Percentiles rank a stretch among this genome's conserved stretches.
Conservation (phyloP, 352 stramenopile genomes). For the Phytophthora multivora region DNA sequence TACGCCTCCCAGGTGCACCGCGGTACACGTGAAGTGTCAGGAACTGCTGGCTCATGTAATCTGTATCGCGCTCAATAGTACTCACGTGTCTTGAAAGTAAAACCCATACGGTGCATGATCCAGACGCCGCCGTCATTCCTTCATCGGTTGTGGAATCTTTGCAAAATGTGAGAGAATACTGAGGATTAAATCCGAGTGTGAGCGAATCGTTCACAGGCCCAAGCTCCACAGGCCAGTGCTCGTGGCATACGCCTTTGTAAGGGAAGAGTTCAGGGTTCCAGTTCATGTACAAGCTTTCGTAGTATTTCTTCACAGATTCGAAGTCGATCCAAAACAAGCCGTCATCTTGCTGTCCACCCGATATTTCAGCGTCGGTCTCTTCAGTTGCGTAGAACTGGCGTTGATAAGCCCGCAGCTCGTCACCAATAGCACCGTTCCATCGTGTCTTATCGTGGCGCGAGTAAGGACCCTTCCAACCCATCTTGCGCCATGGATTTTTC, state of each 20-base stretch:
- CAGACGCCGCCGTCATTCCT: slow-evolving; percentile 14
- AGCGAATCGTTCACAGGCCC: slow-evolving; percentile 90
- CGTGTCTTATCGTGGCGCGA: slow-evolving; percentile 60
- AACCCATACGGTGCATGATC: slow-evolving; percentile 86
- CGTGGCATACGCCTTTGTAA: slow-evolving; percentile 77
- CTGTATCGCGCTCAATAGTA: slow-evolving; percentile 65
- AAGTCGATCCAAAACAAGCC: slow-evolving; percentile 97
- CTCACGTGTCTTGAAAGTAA: slow-evolving; percentile 94
- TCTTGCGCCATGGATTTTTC: slow-evolving; percentile 96
- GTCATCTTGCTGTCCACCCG: slow-evolving; percentile 70
- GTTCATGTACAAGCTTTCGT: slow-evolving; percentile 94
- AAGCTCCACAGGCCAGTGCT: slow-evolving; percentile 82
- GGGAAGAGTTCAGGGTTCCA: slow-evolving; percentile 95
- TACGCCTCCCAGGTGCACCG: slow-evolving; percentile 53
- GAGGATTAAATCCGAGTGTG: slow-evolving; percentile 93
- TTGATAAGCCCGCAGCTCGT: slow-evolving; percentile 65
- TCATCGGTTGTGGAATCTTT: slow-evolving; percentile 13
- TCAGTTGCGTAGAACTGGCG: slow-evolving; percentile 49
- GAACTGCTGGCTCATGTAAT: slow-evolving; percentile 72
- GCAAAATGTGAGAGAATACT: slow-evolving; percentile 89
- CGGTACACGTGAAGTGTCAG: slow-evolving; percentile 93
- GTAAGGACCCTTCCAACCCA: slow-evolving; percentile 88
- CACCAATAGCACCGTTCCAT: slow-evolving; percentile 61
- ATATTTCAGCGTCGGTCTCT: slow-evolving; percentile 14
- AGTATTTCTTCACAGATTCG: slow-evolving; percentile 92